Evolutionary conservation across 2,329 filamentous ascomycete genomes (phyloP).

Genomic region (Phialemonium atrogriseum): DNA sequence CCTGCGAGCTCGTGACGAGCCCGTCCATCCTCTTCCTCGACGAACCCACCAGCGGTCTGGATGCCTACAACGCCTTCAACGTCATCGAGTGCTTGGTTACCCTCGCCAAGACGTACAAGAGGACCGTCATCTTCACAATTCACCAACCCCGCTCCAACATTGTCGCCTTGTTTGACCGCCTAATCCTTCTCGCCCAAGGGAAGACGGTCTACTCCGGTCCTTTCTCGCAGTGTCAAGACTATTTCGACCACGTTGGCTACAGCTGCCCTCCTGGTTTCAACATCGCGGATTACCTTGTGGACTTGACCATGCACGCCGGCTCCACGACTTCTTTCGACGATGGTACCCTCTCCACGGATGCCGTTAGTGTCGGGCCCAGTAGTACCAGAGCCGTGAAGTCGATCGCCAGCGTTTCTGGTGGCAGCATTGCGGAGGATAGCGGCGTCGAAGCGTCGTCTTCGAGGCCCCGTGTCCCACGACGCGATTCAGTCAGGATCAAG

Average conservation of each 20-base stretch:
- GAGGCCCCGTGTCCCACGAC: constrained; percentile 61
- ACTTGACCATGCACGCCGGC: constrained; percentile 93
- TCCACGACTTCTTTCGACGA: constrained; percentile 52
- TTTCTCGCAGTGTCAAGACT: constrained; percentile 78
- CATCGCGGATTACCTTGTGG: constrained; percentile 95
- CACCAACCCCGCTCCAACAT: constrained; percentile 98
- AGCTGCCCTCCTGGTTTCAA: constrained; percentile 95
- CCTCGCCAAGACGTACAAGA: constrained; percentile 89
- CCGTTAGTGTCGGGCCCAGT: constrained; percentile 66
- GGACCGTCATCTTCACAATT: constrained; percentile 96
- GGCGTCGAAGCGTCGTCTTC: constrained; percentile 50
- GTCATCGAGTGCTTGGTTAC: constrained; percentile 94
- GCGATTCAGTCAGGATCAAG: constrained; percentile 72
- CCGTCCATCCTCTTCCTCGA: constrained; percentile 96
- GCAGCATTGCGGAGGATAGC: constrained; percentile 63
- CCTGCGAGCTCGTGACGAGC: constrained; percentile 94
- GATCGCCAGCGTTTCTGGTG: constrained; percentile 73
- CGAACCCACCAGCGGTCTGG: constrained; percentile 91
- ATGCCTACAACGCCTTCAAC: constrained; percentile 97
- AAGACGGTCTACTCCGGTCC: constrained; percentile 90
- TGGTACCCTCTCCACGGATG: constrained; percentile 43
- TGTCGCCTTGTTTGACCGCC: constrained; percentile 87
- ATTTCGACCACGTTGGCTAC: constrained; percentile 90
- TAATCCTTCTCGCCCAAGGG: constrained; percentile 85
- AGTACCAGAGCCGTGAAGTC: constrained; percentile 87